Base-by-base conservation (phyloP, 768 basidiomycete genomes). In the Collybia nuda region DNA sequence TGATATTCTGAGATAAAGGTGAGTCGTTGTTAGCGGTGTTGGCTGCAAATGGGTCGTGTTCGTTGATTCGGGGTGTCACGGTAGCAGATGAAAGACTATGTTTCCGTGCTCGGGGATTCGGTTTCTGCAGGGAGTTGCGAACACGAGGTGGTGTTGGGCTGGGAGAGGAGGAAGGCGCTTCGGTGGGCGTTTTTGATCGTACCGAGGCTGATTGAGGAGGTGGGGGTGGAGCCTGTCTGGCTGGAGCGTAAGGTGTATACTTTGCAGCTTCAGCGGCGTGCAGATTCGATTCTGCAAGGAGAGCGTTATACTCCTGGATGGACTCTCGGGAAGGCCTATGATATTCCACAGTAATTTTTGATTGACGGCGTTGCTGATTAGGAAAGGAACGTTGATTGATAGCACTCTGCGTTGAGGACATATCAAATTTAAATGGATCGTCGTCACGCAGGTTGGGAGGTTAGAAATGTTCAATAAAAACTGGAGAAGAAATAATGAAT, bases 261-360 rank as follows among this genome's bases (percentile, higher is more conserved):
- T 71, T 69, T 26, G 67, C 68, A 23, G 81, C 77, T 39, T 77
- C 77, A 32, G 77, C 74, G 29, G 82, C 77, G 79, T 81, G 77
- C 7, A 78, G 45, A 59, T 75, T 78, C 11, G 80, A 73, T 65
- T 86, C 79, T 24, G 77, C 77, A 47, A 91, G 77, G 47, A 90
- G 83, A 50, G 85, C 81, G 64, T 84, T 78, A 67, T 89, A 89
- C 56, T 90, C 87, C 56, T 86, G 86, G 53, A 90, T 84, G 56
- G 84, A 86, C 65, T 87, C 81, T 39, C 87, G 72, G 9, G 84
- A 85, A 2, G 88, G 88, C 15, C 84, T 75, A 70, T 88, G 83
- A 65, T 88, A 86, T 62, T 91, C 86, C 65, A 92, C 75, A 14
- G 86, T 84, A 48, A 80, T 83, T 74, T 80, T 85, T 22, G 84